These are phyloP conservation scores for Ilyonectria mors-panacis DNA, from an alignment of 2,329 filamentous ascomycete species.

Conservation along the genomic window DNA sequence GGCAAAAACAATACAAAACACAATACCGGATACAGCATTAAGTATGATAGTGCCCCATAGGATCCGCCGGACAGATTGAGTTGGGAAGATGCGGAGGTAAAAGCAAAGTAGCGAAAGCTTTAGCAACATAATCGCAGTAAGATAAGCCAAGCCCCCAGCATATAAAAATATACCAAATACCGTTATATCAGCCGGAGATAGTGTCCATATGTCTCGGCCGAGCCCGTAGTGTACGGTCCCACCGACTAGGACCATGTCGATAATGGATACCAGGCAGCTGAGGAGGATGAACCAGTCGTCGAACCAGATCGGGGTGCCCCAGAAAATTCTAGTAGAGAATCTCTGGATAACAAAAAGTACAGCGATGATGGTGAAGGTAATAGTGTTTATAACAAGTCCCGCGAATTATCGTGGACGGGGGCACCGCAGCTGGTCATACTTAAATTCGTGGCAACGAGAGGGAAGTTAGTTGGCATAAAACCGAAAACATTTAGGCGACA, in stretches of 20 bases:
- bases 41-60: conserved; percentile 60
- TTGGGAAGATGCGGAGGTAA: conserved; percentile 69
- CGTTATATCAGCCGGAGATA: conserved; percentile 58
- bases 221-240: conserved; percentile 58
- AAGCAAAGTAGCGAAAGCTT: conserved; percentile 57
- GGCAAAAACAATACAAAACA: conserved; percentile 60
- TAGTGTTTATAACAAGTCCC: conserved; percentile 49
- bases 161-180: conserved; percentile 62
- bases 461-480: conserved; percentile 1
- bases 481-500: conserved; percentile 11
- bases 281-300: conserved; percentile 56
- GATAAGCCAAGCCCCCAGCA: conserved; percentile 61
- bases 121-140: conserved; percentile 62
- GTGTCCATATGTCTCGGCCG: conserved; percentile 66
- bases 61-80: conserved; percentile 53
- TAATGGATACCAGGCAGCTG: conserved; percentile 48
- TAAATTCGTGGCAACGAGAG: conserved; percentile 40
- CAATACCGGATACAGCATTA: conserved; percentile 56
- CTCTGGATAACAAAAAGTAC: conserved; percentile 60
- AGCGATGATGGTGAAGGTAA: conserved; percentile 53
- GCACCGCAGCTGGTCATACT: conserved; percentile 48
- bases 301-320: conserved; percentile 53
- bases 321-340: conserved; percentile 53
- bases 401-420: conserved; percentile 51
- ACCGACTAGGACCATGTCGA: conserved; percentile 51